These are phyloP conservation scores for Neurospora sp. DNA, from an alignment of 2,329 filamentous ascomycete genomes.

Conservation along the genomic window DNA sequence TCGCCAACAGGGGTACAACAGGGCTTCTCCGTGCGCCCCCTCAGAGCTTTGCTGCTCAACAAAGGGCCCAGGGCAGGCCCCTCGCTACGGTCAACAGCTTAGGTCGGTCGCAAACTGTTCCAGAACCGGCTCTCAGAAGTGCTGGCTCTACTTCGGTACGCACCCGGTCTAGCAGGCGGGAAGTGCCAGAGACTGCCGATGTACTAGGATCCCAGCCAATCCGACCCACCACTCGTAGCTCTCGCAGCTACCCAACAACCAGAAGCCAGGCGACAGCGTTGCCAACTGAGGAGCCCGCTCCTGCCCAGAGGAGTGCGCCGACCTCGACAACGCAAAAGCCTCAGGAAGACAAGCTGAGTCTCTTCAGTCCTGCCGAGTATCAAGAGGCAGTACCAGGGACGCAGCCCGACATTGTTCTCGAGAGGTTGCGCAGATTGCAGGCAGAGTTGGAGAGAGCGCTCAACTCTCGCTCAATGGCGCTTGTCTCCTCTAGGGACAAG, in stretches of 20 bases:
- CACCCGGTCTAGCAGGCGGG: constrained; percentile 8
- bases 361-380: constrained; percentile 48
- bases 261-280: constrained; percentile 5
- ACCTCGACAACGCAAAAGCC: constrained; percentile 6
- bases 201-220: not conserved
- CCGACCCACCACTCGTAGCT: constrained; percentile 8
- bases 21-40: constrained; percentile 43
- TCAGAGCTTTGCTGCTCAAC: constrained; percentile 59
- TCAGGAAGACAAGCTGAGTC: constrained; percentile 29
- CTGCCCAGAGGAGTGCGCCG: constrained; percentile 5
- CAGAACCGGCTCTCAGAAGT: constrained; percentile 22
- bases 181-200: constrained; percentile 11
- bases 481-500: constrained; percentile 45
- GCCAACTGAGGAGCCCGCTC: constrained; percentile 13
- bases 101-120: constrained; percentile 23
- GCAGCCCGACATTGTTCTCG: constrained; percentile 47
- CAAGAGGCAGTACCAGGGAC: constrained; percentile 41
- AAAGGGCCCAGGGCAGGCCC: constrained; percentile 47
- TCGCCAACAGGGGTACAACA: constrained; percentile 25
- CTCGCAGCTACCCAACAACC: constrained; percentile 15
- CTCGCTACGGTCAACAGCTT: constrained; percentile 18
- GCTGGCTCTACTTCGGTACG: constrained; percentile 10
- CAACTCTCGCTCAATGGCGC: constrained; percentile 53
- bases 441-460: constrained; percentile 52
- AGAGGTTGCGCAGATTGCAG: constrained; percentile 46